Base-by-base conservation (phyloP, 2,329 filamentous ascomycete genomes). In the Rutstroemia sp. region DNA sequence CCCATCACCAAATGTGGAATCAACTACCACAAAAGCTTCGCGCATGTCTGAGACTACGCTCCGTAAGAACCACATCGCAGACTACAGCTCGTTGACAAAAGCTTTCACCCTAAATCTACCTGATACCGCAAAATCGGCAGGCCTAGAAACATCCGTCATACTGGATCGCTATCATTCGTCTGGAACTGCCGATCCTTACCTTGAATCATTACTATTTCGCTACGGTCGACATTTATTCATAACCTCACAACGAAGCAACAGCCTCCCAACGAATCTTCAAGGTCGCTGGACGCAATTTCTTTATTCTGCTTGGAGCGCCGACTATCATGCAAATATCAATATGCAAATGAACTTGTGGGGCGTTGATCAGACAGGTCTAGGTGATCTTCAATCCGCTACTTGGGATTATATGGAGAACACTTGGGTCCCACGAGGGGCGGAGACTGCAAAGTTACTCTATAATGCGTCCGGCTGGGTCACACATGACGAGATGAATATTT, bases 341-440 rank as follows among this genome's bases (percentile, higher is more conserved):
- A 56, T 83, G 0, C 78, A 84, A 60, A 83, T 83, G 81, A 83
- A 83, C 57, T 75, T 83, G 61, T 84, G 81, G 80, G 71, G 69
- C 1, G 74, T 75, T 2, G 78, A 81, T 37, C 73, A 79, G 52
- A 80, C 78, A 0, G 79, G 78, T 0, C 67, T 82, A 0, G 73
- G 72, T 0, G 68, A 68, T 2, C 71, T 78, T 0, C 73, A 78
- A 48, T 64, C 67, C 0, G 73, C 76, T 0, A 65, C 81, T 0
- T 83, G 77, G 73, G 68, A 76, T 7, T 81, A 78, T 55, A 81
- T 84, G 68, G 60, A 69, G 5, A 68, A 79, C 17, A 82, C 73
- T 0, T 81, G 78, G 78, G 73, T 75, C 0, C 77, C 79, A 0
- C 72, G 78, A 0, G 81, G 81, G 0, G 69, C 69, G 0, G 76